A percentile compares a stretch with the other conserved stretches of the same genome.
Conservation (phyloP, 2,329 filamentous ascomycete genomes). For the Pyricularia pennisetigena region DNA sequence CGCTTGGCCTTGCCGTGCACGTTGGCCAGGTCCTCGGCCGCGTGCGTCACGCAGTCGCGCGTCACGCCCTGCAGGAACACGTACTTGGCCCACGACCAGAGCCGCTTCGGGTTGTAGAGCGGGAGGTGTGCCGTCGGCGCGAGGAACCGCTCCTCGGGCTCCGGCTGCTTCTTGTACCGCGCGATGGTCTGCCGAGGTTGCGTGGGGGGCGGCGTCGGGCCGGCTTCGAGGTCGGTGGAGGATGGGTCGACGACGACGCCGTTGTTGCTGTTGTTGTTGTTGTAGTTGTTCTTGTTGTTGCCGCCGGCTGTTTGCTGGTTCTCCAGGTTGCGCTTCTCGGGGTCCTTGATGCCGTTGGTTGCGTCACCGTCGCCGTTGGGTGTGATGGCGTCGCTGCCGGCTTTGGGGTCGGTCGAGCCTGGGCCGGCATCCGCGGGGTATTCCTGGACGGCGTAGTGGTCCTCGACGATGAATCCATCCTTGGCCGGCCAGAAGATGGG, state of each 20-base stretch:
- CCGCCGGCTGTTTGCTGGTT: not conserved
- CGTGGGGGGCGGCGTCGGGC: not conserved
- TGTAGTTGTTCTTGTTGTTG: not conserved
- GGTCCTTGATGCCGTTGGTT: not conserved
- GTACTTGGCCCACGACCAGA: slow-evolving; percentile 3
- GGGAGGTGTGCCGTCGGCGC: not conserved
- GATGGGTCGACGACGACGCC: not conserved
- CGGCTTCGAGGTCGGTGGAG: not conserved
- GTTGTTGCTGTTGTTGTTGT: not conserved
- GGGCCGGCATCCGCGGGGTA: not conserved
- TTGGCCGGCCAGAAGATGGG: not conserved
- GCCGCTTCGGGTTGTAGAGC: not conserved
- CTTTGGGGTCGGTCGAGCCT: slow-evolving; percentile 11
- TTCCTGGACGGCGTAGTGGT: slow-evolving; percentile 44
- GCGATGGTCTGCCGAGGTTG: not conserved
- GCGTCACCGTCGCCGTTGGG: not conserved
- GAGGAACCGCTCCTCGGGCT: slow-evolving; percentile 2
- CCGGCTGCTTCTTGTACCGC: not conserved
- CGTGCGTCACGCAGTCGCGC: slow-evolving; percentile 2
- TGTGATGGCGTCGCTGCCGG: not conserved
- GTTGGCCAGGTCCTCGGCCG: not conserved
- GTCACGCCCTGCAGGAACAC: slow-evolving; percentile 4
- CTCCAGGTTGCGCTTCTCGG: not conserved
- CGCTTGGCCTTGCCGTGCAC: slow-evolving; percentile 20
- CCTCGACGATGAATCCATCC: slow-evolving; percentile 32